These are phyloP conservation scores for Trichoderma guizhouense DNA, from an alignment of 2,329 filamentous ascomycete species.

Conservation along the genomic window DNA sequence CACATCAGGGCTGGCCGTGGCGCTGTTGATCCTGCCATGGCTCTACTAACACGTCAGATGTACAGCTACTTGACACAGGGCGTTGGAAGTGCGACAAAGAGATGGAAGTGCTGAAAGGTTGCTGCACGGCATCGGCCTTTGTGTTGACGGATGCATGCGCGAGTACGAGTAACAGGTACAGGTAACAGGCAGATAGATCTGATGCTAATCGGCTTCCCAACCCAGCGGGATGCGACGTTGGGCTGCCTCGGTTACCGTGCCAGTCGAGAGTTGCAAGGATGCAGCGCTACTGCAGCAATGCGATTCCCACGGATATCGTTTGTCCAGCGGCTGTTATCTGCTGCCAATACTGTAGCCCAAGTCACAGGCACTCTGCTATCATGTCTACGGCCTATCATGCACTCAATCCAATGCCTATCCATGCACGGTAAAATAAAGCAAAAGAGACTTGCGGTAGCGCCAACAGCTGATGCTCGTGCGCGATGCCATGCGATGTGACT, in stretches of 20 bases:
- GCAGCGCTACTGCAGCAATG: not conserved
- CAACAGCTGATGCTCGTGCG: not conserved
- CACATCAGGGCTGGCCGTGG: not conserved
- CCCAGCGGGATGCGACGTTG: slow-evolving; percentile 14
- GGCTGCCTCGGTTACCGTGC: not conserved
- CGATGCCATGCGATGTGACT: not conserved
- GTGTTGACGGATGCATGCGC: not conserved
- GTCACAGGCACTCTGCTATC: not conserved
- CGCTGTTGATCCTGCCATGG: not conserved
- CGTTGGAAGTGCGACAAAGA: not conserved
- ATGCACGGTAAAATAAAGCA: not conserved
- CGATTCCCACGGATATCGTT: not conserved
- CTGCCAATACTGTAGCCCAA: not conserved
- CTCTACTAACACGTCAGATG: not conserved
- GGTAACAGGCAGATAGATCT: not conserved
- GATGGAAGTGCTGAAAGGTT: not conserved
- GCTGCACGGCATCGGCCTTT: not conserved
- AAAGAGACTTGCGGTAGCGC: not conserved
- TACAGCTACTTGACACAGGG: not conserved
- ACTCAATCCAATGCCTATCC: not conserved
- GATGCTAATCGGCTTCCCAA: not conserved
- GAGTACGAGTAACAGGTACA: not conserved
- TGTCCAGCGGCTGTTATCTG: not conserved
- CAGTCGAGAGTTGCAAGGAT: not conserved
- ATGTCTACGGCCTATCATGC: too few species aligned